Evolutionary conservation across 805 yeast genomes (phyloP).

Genomic region (Saccharomycopsis sp.): DNA sequence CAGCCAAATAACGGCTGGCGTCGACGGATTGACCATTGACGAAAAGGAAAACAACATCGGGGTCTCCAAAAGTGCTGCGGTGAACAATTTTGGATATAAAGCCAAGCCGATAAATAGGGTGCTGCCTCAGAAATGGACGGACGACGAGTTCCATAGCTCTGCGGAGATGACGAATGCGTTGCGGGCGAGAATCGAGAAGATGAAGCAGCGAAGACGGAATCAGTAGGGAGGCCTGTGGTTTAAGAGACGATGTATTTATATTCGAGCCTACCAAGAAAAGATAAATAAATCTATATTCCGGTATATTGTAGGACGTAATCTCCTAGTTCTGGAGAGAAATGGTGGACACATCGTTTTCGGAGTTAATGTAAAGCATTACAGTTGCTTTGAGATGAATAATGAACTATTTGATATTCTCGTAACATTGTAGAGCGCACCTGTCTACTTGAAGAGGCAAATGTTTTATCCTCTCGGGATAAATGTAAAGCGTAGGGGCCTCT

Average conservation of each 20-base stretch:
- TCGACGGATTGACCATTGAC: constrained; percentile 27
- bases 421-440: no score
- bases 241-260: background rate
- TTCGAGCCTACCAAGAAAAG: no score
- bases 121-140: background rate
- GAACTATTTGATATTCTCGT: no score
- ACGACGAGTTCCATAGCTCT: background rate
- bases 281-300: no score
- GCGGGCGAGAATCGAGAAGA: background rate
- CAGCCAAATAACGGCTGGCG: constrained; percentile 20
- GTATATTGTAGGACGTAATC: no score
- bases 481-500: no score
- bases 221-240: background rate
- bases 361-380: no score
- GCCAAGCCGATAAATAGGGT: background rate
- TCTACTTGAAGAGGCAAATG: no score
- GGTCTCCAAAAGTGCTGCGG: background rate
- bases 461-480: no score
- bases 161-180: background rate
- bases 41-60: constrained; percentile 23
- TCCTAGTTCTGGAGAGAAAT: no score
- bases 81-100: background rate
- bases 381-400: no score
- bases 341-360: no score
- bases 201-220: background rate